Conservation (phyloP, 2,329 filamentous ascomycete species). For the Penicillium rolfsii region DNA sequence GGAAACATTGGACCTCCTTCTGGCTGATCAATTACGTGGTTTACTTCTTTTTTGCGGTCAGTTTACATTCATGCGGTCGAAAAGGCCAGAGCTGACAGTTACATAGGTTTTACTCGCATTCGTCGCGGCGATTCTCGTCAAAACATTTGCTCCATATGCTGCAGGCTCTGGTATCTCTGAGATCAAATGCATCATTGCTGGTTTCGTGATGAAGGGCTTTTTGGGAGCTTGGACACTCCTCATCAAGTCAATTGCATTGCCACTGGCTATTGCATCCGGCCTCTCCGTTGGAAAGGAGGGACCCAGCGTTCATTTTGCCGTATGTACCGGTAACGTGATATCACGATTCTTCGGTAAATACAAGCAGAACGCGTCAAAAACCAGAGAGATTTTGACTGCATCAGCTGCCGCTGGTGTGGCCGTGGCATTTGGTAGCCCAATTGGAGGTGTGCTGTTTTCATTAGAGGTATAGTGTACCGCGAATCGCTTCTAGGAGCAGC, state of each 20-base stretch:
- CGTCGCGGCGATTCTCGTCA: conserved; percentile 81
- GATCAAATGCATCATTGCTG: conserved; percentile 98
- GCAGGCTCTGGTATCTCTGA: conserved; percentile 96
- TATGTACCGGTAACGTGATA: conserved; percentile 96
- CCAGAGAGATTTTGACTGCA: conserved; percentile 89
- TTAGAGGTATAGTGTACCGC: conserved; percentile 62
- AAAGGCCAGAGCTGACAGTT: conserved; percentile 9
- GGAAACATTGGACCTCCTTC: conserved; percentile 85
- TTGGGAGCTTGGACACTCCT: conserved; percentile 86
- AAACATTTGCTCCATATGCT: conserved; percentile 90
- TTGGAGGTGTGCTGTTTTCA: conserved; percentile 94
- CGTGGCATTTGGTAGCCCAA: conserved; percentile 95
- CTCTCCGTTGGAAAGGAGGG: conserved; percentile 96
- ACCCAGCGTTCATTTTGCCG: conserved; percentile 97
- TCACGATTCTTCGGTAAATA: conserved; percentile 93
- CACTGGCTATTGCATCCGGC: conserved; percentile 89
- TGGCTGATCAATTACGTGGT: conserved; percentile 79
- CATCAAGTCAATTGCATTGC: conserved; percentile 91
- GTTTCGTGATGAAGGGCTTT: conserved; percentile 99
- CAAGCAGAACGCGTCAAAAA: conserved; percentile 87
- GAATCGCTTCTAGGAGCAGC: background rate
- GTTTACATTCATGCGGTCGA: conserved; percentile 27
- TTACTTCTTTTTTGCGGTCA: conserved; percentile 82
- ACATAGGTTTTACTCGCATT: conserved; percentile 74
- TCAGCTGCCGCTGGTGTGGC: conserved; percentile 93